Conservation (phyloP, 179 eudicot species). For the Corrigiola litoralis region DNA sequence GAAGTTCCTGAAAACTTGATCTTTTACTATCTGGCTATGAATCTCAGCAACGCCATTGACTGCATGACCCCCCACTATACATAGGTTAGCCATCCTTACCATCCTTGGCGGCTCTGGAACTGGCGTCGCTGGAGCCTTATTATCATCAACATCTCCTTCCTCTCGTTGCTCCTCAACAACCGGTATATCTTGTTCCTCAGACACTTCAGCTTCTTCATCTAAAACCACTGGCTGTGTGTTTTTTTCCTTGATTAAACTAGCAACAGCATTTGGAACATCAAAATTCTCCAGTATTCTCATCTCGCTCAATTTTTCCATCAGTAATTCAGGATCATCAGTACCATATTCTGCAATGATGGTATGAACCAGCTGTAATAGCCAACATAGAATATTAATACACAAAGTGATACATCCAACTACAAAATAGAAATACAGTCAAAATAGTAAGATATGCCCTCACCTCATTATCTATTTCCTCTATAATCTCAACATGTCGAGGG, state of each 20-base stretch:
- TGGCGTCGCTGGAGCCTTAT: slow-evolving; percentile 35
- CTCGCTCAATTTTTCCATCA: slow-evolving; percentile 56
- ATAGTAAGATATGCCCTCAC: slow-evolving; percentile 26
- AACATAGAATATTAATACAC: too few relatives aligned
- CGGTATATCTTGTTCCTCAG: too few relatives aligned
- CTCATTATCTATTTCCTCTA: slow-evolving; percentile 67
- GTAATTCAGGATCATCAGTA: slow-evolving; percentile 47
- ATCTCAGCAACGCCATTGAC: slow-evolving; percentile 95
- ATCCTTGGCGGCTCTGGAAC: slow-evolving; percentile 54
- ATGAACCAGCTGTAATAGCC: slow-evolving; percentile 53
- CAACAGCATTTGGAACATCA: too few relatives aligned
- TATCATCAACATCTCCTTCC: too few relatives aligned
- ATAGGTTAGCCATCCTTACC: slow-evolving; percentile 95
- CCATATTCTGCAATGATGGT: slow-evolving; percentile 63
- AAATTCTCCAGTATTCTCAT: slow-evolving; percentile 60
- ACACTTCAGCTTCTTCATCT: slow-evolving; percentile 23
- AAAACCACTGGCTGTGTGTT: too few relatives aligned
- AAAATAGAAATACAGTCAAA: background rate
- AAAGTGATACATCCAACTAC: too few relatives aligned
- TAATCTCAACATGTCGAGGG: slow-evolving; percentile 82
- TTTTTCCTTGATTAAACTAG: too few relatives aligned
- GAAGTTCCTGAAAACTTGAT: slow-evolving; percentile 81
- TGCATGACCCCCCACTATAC: slow-evolving; percentile 89
- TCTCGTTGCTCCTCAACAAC: too few relatives aligned
- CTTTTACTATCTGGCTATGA: slow-evolving; percentile 85